A percentile compares a stretch with the other conserved stretches of the same genome.
Conservation (phyloP, 768 basidiomycete genomes). For the Xerocomellus amylosporus region DNA sequence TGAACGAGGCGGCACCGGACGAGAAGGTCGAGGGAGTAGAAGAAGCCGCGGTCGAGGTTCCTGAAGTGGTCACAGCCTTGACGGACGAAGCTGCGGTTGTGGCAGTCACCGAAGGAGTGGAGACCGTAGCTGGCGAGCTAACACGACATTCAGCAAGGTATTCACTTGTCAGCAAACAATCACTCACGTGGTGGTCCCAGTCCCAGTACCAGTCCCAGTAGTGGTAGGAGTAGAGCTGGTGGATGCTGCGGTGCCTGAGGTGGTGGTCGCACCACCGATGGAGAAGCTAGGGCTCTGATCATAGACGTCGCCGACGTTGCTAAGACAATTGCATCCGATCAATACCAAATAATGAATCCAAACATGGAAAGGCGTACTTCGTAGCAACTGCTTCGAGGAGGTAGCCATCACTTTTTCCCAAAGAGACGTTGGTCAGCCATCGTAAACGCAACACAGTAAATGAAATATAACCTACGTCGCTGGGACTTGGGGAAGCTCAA, state of each 20-base stretch:
- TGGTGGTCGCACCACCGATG: conserved; percentile 29
- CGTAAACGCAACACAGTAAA: not conserved
- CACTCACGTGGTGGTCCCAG: conserved; percentile 15
- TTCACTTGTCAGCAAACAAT: not conserved
- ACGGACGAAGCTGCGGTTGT: conserved; percentile 8
- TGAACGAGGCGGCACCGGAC: conserved; percentile 33
- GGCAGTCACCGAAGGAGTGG: conserved; percentile 6
- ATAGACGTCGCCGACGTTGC: conserved; percentile 46
- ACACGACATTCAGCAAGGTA: not conserved
- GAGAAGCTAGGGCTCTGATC: conserved; percentile 40
- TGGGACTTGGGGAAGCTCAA: conserved; percentile 49
- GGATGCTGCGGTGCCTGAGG: conserved; percentile 12
- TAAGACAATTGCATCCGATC: conserved; percentile 2
- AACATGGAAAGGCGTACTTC: conserved; percentile 27
- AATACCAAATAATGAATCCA: not conserved
- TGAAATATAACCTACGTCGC: conserved; percentile 33
- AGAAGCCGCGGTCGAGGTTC: conserved; percentile 14
- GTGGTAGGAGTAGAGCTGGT: not conserved
- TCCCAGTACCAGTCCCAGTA: not conserved
- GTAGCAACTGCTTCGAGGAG: conserved; percentile 44
- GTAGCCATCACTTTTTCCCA: conserved; percentile 42
- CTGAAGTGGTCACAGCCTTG: not conserved
- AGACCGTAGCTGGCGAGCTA: not conserved
- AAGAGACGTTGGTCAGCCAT: not conserved
- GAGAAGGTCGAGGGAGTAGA: conserved; percentile 22